Percentiles rank a stretch among this genome's conserved stretches.
phyloP scores from a whole-genome alignment of 2,329 filamentous ascomycete genomes.

The Monosporascus sp. region DNA sequence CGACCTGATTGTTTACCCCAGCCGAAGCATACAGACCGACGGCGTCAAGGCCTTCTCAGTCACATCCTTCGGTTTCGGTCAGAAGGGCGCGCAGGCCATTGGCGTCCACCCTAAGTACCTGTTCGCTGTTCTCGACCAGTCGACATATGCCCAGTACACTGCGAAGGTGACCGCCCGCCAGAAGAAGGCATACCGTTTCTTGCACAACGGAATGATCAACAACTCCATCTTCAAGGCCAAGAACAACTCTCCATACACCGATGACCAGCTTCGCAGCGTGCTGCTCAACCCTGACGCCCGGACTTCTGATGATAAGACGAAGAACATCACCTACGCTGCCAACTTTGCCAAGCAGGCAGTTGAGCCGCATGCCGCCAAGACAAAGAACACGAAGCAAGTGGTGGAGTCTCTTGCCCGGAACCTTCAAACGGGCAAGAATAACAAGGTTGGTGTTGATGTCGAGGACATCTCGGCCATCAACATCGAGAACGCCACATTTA shows the following conservation, averaged over 20 bases:
- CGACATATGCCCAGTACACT: constrained; percentile 76
- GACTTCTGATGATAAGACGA: constrained; percentile 74
- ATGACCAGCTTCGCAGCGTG: constrained; percentile 78
- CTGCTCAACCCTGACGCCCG: constrained; percentile 93
- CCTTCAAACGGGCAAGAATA: constrained; percentile 47
- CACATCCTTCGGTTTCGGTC: constrained; percentile 97
- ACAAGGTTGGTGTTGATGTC: constrained; percentile 89
- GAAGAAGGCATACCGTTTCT: constrained; percentile 98
- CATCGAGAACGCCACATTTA: constrained; percentile 87
- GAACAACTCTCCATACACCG: constrained; percentile 81
- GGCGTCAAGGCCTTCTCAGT: constrained; percentile 98
- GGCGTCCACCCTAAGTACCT: constrained; percentile 93
- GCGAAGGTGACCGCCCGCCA: constrained; percentile 86
- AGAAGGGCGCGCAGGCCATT: constrained; percentile 96
- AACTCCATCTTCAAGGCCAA: constrained; percentile 98
- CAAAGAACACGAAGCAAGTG: constrained; percentile 65
- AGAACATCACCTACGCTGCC: constrained; percentile 67
- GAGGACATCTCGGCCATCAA: constrained; percentile 85
- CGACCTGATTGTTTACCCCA: constrained; percentile 96
- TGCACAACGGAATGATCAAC: constrained; percentile 97
- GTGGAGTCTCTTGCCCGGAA: constrained; percentile 70
- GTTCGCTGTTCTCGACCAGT: constrained; percentile 86
- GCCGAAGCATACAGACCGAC: constrained; percentile 91
- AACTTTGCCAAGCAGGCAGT: constrained; percentile 61
- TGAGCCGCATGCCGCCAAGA: constrained; percentile 41